Base-by-base conservation (phyloP, 1,284 basidiomycete species). In the Acaromyces ingoldii region DNA sequence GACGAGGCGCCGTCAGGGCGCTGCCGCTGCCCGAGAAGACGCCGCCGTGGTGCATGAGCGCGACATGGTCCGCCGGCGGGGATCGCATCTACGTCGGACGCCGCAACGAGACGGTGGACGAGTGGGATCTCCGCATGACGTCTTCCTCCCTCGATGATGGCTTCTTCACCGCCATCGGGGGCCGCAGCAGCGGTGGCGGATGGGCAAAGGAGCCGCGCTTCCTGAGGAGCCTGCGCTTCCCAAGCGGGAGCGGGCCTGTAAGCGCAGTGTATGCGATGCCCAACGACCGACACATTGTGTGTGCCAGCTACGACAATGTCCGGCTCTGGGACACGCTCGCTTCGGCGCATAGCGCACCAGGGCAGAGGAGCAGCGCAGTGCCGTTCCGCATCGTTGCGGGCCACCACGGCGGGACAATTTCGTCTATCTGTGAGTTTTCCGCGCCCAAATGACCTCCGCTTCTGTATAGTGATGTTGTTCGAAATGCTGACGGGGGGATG, bases 331-430 rank as follows among this genome's bases (percentile, higher is more conserved):
- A 97, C 69, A 88, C 62, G 82, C 83, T 38, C 82, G 82, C 47
- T 84, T 88, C 67, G 77, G 80, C 6, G 86, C 87, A 67, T 80
- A 79, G 81, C 34, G 82, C 80, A 67, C 77, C 79, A 50, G 84
- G 80, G 72, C n/a, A n/a, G n/a, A n/a, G n/a, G n/a, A 82, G 82
- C 38, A 59, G 60, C 40, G 72, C 63, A 50, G 70, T 72, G 7
- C 67, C 71, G 4, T 96, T 96, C 81, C 91, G 91, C 77, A 95
- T 97, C 58, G 89, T 98, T 33, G 88, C 91, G 4, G 93, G 93
- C 0, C 92, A 97, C 77, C 90, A 96, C 77, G 91, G 92, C 26
- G 92, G 91, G 1, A 88, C 85, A 56, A 83, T 96, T 15, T 93
- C 90, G 4, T 86, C 88, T 64, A 88, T 95, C 83, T 76, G 90